A percentile compares a stretch with the other conserved stretches of the same genome.
Conservation (phyloP, 768 basidiomycete species). For the Phanerodontia chrysosporium region DNA sequence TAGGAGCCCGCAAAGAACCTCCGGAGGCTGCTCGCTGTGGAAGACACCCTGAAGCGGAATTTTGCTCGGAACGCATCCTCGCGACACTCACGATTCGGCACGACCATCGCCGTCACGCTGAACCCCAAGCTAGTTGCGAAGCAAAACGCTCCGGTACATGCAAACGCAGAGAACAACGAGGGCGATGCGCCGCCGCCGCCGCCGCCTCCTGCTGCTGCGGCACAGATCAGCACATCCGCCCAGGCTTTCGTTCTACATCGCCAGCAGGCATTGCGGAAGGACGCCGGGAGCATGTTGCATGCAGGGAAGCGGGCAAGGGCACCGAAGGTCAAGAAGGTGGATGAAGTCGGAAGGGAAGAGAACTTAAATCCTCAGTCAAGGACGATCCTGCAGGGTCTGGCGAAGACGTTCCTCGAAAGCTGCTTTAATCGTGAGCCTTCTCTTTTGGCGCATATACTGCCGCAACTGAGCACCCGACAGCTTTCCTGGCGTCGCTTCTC, state of each 20-base stretch:
- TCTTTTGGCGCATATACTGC: conserved; percentile 5
- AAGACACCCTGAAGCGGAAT: conserved; percentile 61
- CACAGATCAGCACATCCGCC: conserved; percentile 29
- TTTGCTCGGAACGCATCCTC: conserved; percentile 54
- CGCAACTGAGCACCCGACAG: conserved; percentile 22
- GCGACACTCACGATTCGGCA: conserved; percentile 94
- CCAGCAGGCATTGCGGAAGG: conserved; percentile 71
- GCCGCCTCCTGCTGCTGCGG: too few species aligned
- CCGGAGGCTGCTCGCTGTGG: conserved; percentile 70
- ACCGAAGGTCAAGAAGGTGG: conserved; percentile 55
- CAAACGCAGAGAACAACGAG: background rate
- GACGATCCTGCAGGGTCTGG: conserved; percentile 61
- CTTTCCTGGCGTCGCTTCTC: conserved; percentile 79
- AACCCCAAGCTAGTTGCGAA: conserved; percentile 45
- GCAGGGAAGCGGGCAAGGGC: conserved; percentile 41
- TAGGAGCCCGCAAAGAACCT: conserved; percentile 71
- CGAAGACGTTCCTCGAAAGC: conserved; percentile 68
- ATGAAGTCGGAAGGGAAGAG: conserved; percentile 67
- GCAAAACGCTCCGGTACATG: background rate
- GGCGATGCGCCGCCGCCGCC: conserved; percentile 21
- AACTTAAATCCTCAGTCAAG: conserved; percentile 64
- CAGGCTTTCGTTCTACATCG: conserved; percentile 77
- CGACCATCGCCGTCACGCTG: conserved; percentile 80
- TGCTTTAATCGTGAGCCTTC: conserved; percentile 81
- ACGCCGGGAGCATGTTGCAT: conserved; percentile 70